Conservation (phyloP, 1,284 basidiomycete species). For the Ustilago esculenta region DNA sequence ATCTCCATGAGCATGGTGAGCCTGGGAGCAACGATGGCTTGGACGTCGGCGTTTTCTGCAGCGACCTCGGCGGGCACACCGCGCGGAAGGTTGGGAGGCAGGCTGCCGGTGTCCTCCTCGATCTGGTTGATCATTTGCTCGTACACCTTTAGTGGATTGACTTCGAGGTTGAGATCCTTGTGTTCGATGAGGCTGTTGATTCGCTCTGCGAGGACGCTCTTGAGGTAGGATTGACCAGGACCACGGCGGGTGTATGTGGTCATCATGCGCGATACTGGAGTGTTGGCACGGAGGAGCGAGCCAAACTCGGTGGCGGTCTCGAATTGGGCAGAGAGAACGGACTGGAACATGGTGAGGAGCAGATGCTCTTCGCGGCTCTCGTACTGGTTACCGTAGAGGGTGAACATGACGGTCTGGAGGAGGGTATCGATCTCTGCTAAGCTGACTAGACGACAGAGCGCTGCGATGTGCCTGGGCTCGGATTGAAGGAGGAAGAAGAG, state of each 20-base stretch:
- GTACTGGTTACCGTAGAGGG: conserved; percentile 98
- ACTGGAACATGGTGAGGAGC: conserved; percentile 96
- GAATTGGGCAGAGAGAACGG: conserved; percentile 96
- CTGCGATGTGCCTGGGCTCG: conserved; percentile 94
- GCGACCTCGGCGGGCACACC: conserved; percentile 94
- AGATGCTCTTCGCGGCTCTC: conserved; percentile 98
- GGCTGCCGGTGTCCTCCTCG: conserved; percentile 90
- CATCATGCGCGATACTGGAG: conserved; percentile 99
- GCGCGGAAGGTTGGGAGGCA: conserved; percentile 87
- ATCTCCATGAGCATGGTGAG: conserved; percentile 99
- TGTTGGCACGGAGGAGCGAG: conserved; percentile 94
- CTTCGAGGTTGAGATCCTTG: conserved; percentile 97
- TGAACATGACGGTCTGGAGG: conserved; percentile 99
- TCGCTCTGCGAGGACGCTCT: conserved; percentile 92
- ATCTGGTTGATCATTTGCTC: conserved; percentile 77
- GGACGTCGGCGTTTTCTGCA: conserved; percentile 89
- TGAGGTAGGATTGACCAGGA: conserved; percentile 96
- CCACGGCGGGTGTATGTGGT: conserved; percentile 98
- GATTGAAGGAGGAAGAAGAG: conserved; percentile 98
- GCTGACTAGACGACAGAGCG: conserved; percentile 94
- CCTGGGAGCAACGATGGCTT: conserved; percentile 94
- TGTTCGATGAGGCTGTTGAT: conserved; percentile 98
- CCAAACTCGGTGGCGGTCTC: conserved; percentile 98
- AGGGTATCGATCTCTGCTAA: conserved; percentile 97
- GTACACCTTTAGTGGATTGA: conserved; percentile 92